Evolutionary conservation across 768 basidiomycete genomes (phyloP), one percentile per base, ranked within the genome.

Genomic region (Pulveroboletus frians): DNA sequence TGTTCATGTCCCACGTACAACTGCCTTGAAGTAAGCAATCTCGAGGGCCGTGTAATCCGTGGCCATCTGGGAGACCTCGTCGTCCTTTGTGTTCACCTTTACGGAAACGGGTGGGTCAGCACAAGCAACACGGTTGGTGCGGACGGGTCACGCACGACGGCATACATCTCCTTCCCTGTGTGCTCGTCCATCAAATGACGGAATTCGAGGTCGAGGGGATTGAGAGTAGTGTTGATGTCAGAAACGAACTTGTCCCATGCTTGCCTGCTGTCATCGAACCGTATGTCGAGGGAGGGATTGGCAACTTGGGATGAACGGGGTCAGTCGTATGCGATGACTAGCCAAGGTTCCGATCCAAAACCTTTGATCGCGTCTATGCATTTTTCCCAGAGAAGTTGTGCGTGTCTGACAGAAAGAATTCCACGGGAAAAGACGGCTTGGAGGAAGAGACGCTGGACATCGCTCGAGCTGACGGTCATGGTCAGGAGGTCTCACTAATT

Each of bases 21-120:
- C 72, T 4, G 81, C 81, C 69, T 84, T 91, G 75, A 92, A 93
- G 69, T 81, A 93, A 0, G 81, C 74, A 44, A 93, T 92, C 66
- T 95, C 92, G 29, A 72, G 69, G 0, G 88, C 72, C 2, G 77
- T 78, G 60, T 92, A 95, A 35, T 89, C 87, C 0, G 89, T 91
- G 3, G 91, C 92, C 63, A 88, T 68, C 62, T 91, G 90, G 0
- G 92, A 85, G 30, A 92, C 75, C 46, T 84, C 83, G 58, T 94
- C 92, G 15, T 81, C 83, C 53, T 83, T 88, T 9, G 76, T 71
- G 61, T 94, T 95, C 39, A 90, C 82, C 91, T 93, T 47, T 3
- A 40, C 32, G 9, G 31, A 4, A 40, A 11, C 40, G 11, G 27
- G 7, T n/a, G 38, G 32, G 47, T 48, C 11, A 43, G 49, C 14